phyloP scores from a whole-genome alignment of 768 basidiomycete species.

The Lactifluus piperatus region DNA sequence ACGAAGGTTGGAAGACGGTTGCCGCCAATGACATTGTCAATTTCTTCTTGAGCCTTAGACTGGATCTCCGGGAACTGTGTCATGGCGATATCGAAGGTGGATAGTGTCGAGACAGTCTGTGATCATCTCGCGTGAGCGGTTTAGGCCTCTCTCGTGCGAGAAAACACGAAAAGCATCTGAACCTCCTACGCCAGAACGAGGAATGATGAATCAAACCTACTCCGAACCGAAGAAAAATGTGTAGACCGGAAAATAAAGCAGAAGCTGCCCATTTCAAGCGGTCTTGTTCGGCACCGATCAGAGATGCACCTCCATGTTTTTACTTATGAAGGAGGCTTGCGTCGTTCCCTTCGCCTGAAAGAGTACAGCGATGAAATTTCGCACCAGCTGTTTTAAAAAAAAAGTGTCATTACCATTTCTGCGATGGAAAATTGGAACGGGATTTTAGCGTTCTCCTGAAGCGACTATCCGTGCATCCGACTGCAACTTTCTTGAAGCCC shows the following conservation, averaged over 20 bases:
- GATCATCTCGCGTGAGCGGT: neutral
- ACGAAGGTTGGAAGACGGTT: conserved; percentile 16
- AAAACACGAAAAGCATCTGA: conserved; percentile 13
- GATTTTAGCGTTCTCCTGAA: neutral
- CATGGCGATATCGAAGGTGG: conserved; percentile 23
- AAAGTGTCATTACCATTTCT: conserved; percentile 1
- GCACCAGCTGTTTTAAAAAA: neutral
- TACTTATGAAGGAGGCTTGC: conserved; percentile 15
- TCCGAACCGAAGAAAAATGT: neutral
- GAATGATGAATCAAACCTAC: neutral
- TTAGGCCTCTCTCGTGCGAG: neutral
- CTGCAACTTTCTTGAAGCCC: conserved; percentile 21
- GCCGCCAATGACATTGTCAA: conserved; percentile 21
- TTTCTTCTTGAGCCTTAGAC: conserved; percentile 23
- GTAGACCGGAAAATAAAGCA: conserved; percentile 19
- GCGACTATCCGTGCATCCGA: neutral
- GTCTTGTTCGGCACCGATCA: conserved; percentile 9
- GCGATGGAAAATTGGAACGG: neutral
- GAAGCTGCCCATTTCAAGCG: conserved; percentile 21
- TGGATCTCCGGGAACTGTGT: conserved; percentile 24
- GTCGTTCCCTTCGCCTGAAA: conserved; percentile 18
- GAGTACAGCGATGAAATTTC: neutral
- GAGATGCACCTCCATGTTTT: conserved; percentile 4
- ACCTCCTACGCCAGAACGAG: conserved; percentile 3
- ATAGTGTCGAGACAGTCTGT: conserved; percentile 21